Evolutionary conservation across 2,329 filamentous ascomycete genomes (phyloP), one percentile per base, ranked within the genome.

Genomic region (Fusarium udum): DNA sequence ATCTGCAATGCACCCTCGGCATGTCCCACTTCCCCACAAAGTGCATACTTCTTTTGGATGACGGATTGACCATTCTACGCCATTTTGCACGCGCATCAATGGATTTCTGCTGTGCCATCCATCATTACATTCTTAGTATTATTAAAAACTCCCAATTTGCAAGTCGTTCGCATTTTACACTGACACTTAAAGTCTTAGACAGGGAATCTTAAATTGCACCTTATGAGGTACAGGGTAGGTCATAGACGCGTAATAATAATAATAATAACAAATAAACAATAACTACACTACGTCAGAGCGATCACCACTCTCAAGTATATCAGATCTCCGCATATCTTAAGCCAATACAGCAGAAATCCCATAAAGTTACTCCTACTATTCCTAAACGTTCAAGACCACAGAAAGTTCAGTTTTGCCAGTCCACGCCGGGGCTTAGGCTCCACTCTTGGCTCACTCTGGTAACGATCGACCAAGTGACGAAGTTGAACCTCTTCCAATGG

Each of bases 21-120:
- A 18, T 48, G 42, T 49, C 26, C 56, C 46, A 53, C 58, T 36
- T 42, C 58, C 58, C 58, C 58, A 22, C 48, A 53, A 36, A 32
- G 6, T 36, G 22, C 8, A 24, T 13, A 34, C 22, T 60, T 18
- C 14, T 40, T 14, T 22, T 7, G 6, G 12, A 40, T 7, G n/a
- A 24, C 12, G 1, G 14, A 28, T 5, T 42, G 14, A 8, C 18
- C 18, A 52, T 40, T 32, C 11, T 60, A 2, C 2, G 9, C 7
- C 13, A n/a, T 42, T 11, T 10, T 42, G 14, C 22, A 15, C 31
- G 31, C 26, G 10, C 13, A 51, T 26, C 13, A 4, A 46, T 4
- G 6, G 24, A 10, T 2, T 28, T 16, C 14, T 56, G 3, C 31
- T 24, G 7, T 16, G 11, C 2, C 11, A 11, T 12, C 14, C 22